A percentile compares a stretch with the other conserved stretches of the same genome.
Conservation (phyloP, 2,329 filamentous ascomycete genomes). For the Stachybotrys elegans region DNA sequence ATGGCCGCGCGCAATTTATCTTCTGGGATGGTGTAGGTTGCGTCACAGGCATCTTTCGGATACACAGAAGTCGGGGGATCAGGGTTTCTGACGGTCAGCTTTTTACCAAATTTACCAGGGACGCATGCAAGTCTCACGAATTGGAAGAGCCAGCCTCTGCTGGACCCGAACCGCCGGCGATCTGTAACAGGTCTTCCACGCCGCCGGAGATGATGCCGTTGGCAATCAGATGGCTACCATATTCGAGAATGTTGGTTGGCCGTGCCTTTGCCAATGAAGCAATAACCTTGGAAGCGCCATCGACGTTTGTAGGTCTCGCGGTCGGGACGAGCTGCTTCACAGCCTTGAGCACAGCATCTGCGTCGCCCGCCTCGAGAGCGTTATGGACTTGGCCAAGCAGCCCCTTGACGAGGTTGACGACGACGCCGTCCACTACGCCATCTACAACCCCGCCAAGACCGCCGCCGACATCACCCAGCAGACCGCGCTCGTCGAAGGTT, state of each 20-base stretch:
- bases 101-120: too few species aligned
- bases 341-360: not conserved
- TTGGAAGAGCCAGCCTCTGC: conserved; percentile 1
- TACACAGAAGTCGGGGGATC: conserved; percentile 19
- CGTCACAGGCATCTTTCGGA: conserved; percentile 34
- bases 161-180: not conserved
- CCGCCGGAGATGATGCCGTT: conserved; percentile 6
- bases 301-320: not conserved
- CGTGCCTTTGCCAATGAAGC: too few species aligned
- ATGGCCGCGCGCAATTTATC: conserved; percentile 42
- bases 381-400: not conserved
- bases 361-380: not conserved
- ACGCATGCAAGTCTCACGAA: conserved; percentile 1
- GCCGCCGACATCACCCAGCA: not conserved
- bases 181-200: conserved; percentile 3
- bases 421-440: not conserved
- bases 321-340: not conserved
- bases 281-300: not conserved
- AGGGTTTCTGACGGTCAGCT: not conserved
- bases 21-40: conserved; percentile 43
- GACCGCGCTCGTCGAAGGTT: not conserved
- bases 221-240: conserved; percentile 1
- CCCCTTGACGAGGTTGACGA: not conserved
- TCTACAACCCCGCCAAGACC: not conserved
- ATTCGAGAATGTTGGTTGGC: conserved; percentile 5